Conservation (phyloP, 2,329 filamentous ascomycete genomes). For the Colletotrichum tabaci region DNA sequence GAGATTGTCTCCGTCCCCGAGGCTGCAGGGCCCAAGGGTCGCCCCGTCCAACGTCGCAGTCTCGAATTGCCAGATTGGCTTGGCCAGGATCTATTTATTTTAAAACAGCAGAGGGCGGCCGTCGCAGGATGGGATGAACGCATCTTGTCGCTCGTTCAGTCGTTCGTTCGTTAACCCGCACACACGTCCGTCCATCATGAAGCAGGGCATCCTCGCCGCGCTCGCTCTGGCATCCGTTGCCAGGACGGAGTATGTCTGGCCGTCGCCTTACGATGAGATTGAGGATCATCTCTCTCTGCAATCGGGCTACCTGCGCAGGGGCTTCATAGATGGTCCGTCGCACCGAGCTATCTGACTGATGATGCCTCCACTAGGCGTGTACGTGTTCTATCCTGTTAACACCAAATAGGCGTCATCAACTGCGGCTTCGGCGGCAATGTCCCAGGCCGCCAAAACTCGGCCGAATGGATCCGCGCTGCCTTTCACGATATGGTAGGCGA, state of each 20-base stretch:
- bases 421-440: conserved; percentile 43
- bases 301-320: conserved; percentile 34
- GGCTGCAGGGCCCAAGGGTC: conserved; percentile 27
- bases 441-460: conserved; percentile 44
- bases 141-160: conserved; percentile 12
- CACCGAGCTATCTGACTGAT: no score
- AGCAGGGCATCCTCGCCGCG: conserved; percentile 25
- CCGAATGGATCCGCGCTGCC: conserved; percentile 48
- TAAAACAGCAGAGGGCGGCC: neutral
- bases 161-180: neutral
- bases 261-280: conserved; percentile 39
- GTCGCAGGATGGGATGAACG: conserved; percentile 4
- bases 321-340: conserved; percentile 37
- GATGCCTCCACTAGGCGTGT: no score
- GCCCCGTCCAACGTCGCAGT: conserved; percentile 31
- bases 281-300: conserved; percentile 41
- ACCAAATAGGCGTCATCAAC: conserved; percentile 38
- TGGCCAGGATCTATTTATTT: neutral
- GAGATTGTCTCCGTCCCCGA: conserved; percentile 7
- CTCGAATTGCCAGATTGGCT: neutral
- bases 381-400: neutral
- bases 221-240: conserved; percentile 28
- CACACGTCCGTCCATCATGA: conserved; percentile 14
- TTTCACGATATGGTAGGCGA: conserved; percentile 46
- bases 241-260: conserved; percentile 36